Base-by-base conservation (phyloP, 2,329 filamentous ascomycete genomes). In the Aureobasidium sp. region DNA sequence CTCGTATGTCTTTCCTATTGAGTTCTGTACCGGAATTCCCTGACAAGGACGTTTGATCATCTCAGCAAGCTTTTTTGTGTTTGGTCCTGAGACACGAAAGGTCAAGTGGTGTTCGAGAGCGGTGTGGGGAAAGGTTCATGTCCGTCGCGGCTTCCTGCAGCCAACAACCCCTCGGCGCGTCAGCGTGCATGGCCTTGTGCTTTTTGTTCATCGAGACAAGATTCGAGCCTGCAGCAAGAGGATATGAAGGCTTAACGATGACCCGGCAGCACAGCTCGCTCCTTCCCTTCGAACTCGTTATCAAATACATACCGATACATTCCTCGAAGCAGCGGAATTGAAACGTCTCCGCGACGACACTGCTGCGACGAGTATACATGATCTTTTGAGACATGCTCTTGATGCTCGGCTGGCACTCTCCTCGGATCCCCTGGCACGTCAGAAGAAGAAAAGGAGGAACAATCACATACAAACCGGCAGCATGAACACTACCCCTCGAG, bases 391-490 rank as follows among this genome's bases (percentile, higher is more conserved):
- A 53, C 60, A 62, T 62, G 60, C 19, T 57, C 27, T 58, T 45
- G 33, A 51, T 58, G 37, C 60, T 35, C n/a, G 51, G 38, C 46
- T 63, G 64, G 60, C 63, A 64, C 49, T 57, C 29, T 62, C 66
- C 62, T 62, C 61, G 60, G 23, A 60, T 61, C 42, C 65, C 57
- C 42, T 65, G 61, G 61, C 57, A 60, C 35, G 23, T 33, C 17
- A 43, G 42, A 43, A 55, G 40, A 49, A 31, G 33, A 40, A 23
- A 17, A 57, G 19, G 27, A 37, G 31, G 21, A 33, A 43, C n/a
- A 29, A 31, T 7, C 15, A 59, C 15, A 29, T 27, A 33, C 45
- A n/a, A 38, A 2, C 9, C 40, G 54, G 33, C 45, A 49, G 45
- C 2, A 59, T 59, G 55, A 49, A 33, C 25, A 25, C 35, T 10